These are phyloP conservation scores for Catunica adiposa DNA, from an alignment of 2,329 filamentous ascomycete genomes.

Conservation along the genomic window DNA sequence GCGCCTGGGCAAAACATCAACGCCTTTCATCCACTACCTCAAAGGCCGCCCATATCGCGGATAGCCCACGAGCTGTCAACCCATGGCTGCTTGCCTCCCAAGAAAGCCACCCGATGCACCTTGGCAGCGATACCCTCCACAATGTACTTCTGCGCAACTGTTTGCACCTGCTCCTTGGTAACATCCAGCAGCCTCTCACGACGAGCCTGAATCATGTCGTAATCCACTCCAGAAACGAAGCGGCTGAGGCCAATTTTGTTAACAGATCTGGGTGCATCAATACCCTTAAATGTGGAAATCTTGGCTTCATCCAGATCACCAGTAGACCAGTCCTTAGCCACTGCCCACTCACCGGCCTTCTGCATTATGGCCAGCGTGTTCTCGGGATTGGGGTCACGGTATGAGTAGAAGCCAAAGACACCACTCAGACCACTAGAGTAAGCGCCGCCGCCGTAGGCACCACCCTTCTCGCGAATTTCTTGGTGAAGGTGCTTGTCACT, in stretches of 20 bases:
- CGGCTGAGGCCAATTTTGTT: conserved; percentile 73
- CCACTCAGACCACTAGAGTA: conserved; percentile 67
- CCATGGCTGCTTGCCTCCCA: conserved; percentile 75
- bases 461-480: conserved; percentile 94
- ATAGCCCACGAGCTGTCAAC: conserved; percentile 58
- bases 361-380: conserved; percentile 78
- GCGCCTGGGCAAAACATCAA: neutral
- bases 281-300: conserved; percentile 76
- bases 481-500: conserved; percentile 95
- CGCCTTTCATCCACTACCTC: neutral
- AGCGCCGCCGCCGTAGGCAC: conserved; percentile 85
- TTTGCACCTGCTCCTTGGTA: conserved; percentile 58
- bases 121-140: conserved; percentile 47
- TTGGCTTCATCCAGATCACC: conserved; percentile 92
- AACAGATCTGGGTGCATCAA: conserved; percentile 78
- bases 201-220: conserved; percentile 76
- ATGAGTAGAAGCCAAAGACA: conserved; percentile 87
- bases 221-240: conserved; percentile 71
- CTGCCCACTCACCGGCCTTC: conserved; percentile 67
- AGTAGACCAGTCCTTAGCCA: conserved; percentile 63
- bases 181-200: conserved; percentile 79
- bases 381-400: conserved; percentile 85
- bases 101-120: conserved; percentile 49
- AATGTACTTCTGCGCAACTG: conserved; percentile 67
- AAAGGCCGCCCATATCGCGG: conserved; percentile 54